Percentiles rank a stretch among this genome's conserved stretches.
Conservation (phyloP, 2,329 filamentous ascomycete genomes). For the Basipetospora chlamydospora region DNA sequence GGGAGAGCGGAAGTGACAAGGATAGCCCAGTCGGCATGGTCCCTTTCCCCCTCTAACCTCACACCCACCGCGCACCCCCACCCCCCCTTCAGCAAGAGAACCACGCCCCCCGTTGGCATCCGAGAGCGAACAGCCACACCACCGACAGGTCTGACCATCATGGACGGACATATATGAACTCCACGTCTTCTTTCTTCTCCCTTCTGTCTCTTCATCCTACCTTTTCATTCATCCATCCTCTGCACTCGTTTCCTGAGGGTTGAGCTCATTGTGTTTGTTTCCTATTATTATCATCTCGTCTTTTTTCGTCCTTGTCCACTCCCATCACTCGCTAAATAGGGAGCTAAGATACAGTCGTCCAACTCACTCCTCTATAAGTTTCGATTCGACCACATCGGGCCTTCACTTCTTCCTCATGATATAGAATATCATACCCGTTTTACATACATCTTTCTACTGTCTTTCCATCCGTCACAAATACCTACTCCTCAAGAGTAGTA, state of each 20-base stretch:
- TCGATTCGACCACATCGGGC: background rate
- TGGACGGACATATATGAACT: background rate
- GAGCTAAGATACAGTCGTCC: no score
- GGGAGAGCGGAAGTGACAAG: no score
- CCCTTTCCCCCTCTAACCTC: no score
- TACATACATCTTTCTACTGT: conserved; percentile 9
- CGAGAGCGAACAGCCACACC: no score
- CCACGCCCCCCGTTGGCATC: no score
- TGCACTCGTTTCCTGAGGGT: no score
- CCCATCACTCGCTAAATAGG: conserved; percentile 7
- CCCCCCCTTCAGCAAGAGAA: no score
- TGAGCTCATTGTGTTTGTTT: conserved; percentile 16
- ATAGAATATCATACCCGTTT: conserved; percentile 11
- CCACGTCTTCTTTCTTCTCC: background rate
- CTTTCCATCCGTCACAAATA: conserved; percentile 4
- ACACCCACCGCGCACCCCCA: no score
- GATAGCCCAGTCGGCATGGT: no score
- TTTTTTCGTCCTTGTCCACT: conserved; percentile 7
- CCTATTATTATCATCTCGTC: conserved; percentile 6
- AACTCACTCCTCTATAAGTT: conserved; percentile 8
- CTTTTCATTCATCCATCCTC: conserved; percentile 5
- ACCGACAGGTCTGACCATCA: no score
- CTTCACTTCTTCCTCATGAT: conserved; percentile 10
- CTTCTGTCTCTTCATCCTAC: conserved; percentile 4
- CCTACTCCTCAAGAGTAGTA: conserved; percentile 4